phyloP scores from a whole-genome alignment of 129 eudicot genomes.

The Flaveria brownii region DNA sequence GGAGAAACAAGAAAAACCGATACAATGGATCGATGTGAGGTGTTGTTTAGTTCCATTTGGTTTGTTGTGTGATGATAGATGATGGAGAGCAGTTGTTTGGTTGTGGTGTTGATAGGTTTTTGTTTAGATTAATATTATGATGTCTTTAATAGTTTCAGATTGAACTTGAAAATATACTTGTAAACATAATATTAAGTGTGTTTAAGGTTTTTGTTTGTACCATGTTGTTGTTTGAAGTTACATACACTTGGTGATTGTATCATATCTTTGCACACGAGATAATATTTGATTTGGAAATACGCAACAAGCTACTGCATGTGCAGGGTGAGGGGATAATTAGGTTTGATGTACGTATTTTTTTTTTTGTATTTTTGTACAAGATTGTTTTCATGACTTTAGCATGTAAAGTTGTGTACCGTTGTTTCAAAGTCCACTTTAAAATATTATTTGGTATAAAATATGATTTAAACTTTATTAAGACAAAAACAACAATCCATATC shows the following conservation, averaged over 20 bases:
- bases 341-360: no score
- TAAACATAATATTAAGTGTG: slow-evolving; percentile 45
- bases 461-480: not conserved
- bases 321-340: no score
- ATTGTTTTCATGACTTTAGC: no score
- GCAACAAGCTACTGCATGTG: no score
- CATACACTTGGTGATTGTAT: slow-evolving; percentile 9
- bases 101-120: slow-evolving; percentile 35
- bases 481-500: slow-evolving; percentile 33
- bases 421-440: no score
- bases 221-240: slow-evolving; percentile 16
- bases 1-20: slow-evolving; percentile 22
- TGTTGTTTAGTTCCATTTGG: slow-evolving; percentile 30
- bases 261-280: not conserved
- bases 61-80: slow-evolving; percentile 39
- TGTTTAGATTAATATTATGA: slow-evolving; percentile 25
- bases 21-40: slow-evolving; percentile 32
- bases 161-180: slow-evolving; percentile 37
- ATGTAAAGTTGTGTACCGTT: no score
- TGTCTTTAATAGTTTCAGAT: slow-evolving; percentile 23
- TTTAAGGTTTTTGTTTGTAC: slow-evolving; percentile 31
- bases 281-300: not conserved
- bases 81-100: slow-evolving; percentile 18
- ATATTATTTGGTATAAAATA: not conserved
- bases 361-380: no score